Percentiles rank a stretch among this genome's conserved stretches.
Evolutionary conservation across 768 basidiomycete species (phyloP).

Genomic region (Porphyrellus cyaneotinctus): DNA sequence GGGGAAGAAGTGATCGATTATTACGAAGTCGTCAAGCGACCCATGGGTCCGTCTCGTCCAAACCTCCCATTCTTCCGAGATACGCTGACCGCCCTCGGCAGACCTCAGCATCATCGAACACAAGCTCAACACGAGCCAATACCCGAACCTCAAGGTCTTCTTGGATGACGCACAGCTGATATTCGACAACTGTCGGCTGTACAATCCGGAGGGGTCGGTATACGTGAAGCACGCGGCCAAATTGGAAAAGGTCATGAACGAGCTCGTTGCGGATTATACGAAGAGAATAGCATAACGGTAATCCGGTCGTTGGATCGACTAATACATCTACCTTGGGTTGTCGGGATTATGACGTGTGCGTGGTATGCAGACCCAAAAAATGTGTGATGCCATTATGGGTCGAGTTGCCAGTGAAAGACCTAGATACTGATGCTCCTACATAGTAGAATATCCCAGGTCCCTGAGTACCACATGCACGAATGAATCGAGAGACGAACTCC

Average conservation of each 20-base stretch:
- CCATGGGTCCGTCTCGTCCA: slow-evolving; percentile 72
- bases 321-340: too few relatives aligned
- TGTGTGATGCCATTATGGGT: too few relatives aligned
- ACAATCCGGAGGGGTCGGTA: slow-evolving; percentile 77
- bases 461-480: too few relatives aligned
- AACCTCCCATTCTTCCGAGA: not conserved
- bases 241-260: slow-evolving; percentile 74
- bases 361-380: too few relatives aligned
- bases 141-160: slow-evolving; percentile 69
- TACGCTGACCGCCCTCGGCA: slow-evolving; percentile 26
- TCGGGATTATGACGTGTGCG: too few relatives aligned
- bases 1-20: slow-evolving; percentile 81
- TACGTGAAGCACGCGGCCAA: slow-evolving; percentile 84
- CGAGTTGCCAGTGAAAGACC: too few relatives aligned
- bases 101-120: slow-evolving; percentile 85
- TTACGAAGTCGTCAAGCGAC: slow-evolving; percentile 80
- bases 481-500: slow-evolving; percentile 56
- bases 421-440: too few relatives aligned
- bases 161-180: slow-evolving; percentile 77
- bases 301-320: not conserved
- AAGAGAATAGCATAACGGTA: slow-evolving; percentile 16
- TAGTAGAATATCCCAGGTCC: too few relatives aligned
- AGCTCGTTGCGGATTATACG: slow-evolving; percentile 36
- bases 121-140: slow-evolving; percentile 88
- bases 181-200: slow-evolving; percentile 83